A percentile compares a stretch with the other conserved stretches of the same genome.
phyloP scores from a whole-genome alignment of 495 filamentous ascomycete species.

The Cryomyces antarcticus region DNA sequence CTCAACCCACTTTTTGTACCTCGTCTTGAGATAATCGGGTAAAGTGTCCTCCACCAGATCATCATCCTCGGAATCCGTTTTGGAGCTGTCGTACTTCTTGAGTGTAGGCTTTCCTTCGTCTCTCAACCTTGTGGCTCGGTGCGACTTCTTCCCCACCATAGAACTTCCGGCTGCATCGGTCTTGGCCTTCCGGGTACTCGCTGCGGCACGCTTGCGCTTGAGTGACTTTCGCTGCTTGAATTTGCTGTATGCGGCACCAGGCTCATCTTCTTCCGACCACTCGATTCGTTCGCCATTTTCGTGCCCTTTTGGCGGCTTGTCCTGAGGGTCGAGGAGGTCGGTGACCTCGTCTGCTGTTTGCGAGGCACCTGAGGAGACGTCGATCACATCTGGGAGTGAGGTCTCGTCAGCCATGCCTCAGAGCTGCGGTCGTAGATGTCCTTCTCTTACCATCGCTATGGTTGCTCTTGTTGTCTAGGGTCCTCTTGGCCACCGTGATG shows the following conservation, averaged over 20 bases:
- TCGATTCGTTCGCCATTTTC: constrained; percentile 6
- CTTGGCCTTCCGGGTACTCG: constrained; percentile 28
- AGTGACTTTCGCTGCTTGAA: constrained; percentile 38
- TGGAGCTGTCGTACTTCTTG: not conserved
- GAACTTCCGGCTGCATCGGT: constrained; percentile 18
- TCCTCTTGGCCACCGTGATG: not conserved
- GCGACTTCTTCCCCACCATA: constrained; percentile 12
- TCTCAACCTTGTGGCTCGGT: constrained; percentile 9
- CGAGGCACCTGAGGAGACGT: not conserved
- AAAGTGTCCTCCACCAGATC: constrained; percentile 34
- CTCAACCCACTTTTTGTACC: constrained; percentile 30
- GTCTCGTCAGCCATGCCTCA: not conserved
- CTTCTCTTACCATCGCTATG: not conserved
- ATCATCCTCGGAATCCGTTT: constrained; percentile 25
- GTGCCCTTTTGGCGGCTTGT: not conserved
- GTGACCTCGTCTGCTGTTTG: not conserved
- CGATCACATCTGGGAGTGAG: not conserved
- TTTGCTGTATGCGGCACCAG: constrained; percentile 30
- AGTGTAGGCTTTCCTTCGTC: not conserved
- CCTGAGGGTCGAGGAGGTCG: not conserved
- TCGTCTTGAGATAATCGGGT: constrained; percentile 35
- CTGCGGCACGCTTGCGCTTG: constrained; percentile 31
- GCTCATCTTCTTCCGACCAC: constrained; percentile 21
- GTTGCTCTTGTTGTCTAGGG: constrained; percentile 4
- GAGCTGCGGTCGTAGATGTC: not conserved